phyloP scores from a whole-genome alignment of 192 early-diverging fungal species.

The Geosiphon pyriformis region DNA sequence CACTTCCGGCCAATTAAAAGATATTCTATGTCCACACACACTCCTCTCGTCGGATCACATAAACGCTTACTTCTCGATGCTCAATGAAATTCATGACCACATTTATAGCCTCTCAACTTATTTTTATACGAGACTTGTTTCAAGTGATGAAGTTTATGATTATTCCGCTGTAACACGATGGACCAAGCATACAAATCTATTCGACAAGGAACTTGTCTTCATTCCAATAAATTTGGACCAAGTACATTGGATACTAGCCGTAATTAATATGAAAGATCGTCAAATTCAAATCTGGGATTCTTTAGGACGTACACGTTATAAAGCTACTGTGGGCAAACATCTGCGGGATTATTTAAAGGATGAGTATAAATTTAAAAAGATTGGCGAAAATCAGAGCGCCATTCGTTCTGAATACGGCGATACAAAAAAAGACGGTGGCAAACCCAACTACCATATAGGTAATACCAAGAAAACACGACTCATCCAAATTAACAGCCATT shows the following conservation, averaged over 20 bases:
- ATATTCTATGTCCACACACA: not conserved
- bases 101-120: not conserved
- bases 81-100: not conserved
- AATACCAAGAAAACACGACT: not conserved
- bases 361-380: not conserved
- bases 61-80: constrained; percentile 4
- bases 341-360: not conserved
- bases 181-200: not conserved
- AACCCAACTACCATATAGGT: not conserved
- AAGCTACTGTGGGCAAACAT: not conserved
- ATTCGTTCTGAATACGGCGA: not conserved
- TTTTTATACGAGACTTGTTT: not conserved
- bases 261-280: not conserved
- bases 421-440: not conserved
- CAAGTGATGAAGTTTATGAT: not conserved
- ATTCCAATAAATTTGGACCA: constrained; percentile 3
- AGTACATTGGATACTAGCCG: not conserved
- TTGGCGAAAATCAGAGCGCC: not conserved
- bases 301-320: not conserved
- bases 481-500: not conserved
- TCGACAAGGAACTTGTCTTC: not conserved
- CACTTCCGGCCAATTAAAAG: not conserved
- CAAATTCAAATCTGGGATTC: constrained; percentile 8
- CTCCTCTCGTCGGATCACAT: constrained; percentile 2
- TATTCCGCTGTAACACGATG: not conserved